These are phyloP conservation scores for Coccomyxa sp. DNA, from an alignment of 139 green algal genomes.

Conservation along the genomic window DNA sequence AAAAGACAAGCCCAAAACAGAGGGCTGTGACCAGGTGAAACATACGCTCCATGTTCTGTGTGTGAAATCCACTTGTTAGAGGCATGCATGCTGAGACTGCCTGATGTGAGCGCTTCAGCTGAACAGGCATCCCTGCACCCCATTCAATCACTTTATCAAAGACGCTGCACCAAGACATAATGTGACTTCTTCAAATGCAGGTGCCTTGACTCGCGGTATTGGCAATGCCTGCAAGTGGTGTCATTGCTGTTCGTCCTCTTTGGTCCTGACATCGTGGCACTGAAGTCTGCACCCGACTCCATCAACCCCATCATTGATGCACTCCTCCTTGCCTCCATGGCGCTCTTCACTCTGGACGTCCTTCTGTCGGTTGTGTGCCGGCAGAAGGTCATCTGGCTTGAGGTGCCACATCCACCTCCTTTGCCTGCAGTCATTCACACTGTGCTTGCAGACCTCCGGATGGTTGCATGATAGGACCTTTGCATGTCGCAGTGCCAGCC, in stretches of 20 bases:
- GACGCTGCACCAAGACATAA: no score
- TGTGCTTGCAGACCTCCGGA: not conserved
- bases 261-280: not conserved
- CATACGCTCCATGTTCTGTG: not conserved
- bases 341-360: not conserved
- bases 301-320: conserved; percentile 3
- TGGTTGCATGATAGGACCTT: no score
- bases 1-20: not conserved
- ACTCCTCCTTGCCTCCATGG: not conserved
- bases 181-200: not conserved
- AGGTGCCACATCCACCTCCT: not conserved
- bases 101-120: not conserved
- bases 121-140: not conserved
- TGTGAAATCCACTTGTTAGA: not conserved
- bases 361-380: not conserved
- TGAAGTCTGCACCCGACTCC: not conserved
- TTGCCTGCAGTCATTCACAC: not conserved
- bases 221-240: not conserved
- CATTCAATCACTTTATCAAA: no score
- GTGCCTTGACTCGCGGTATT: not conserved
- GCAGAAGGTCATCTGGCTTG: not conserved
- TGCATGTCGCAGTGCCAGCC: not conserved
- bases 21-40: not conserved
- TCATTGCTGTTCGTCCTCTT: not conserved
- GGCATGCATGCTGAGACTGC: not conserved